These are phyloP conservation scores for Hypoxylon lienhwacheense DNA, from an alignment of 495 filamentous ascomycete genomes.

Conservation along the genomic window DNA sequence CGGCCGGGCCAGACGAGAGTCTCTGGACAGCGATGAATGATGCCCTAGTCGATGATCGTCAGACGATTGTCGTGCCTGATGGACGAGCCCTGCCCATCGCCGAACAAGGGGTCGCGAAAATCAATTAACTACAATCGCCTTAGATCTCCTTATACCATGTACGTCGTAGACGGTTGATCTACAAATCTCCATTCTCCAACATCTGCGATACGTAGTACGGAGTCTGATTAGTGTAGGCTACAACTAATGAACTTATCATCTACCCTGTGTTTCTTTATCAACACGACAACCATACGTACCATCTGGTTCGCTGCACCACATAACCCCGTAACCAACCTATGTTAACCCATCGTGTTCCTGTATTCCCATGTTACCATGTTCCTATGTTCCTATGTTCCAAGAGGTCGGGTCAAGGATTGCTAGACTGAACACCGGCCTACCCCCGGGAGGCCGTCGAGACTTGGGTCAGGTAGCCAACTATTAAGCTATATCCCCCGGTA, in stretches of 20 bases:
- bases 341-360: too few relatives aligned
- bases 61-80: neutral
- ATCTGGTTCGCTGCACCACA: too few relatives aligned
- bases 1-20: slow-evolving; percentile 9
- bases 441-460: slow-evolving; percentile 11
- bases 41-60: neutral
- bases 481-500: slow-evolving; percentile 12
- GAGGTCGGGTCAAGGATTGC: slow-evolving; percentile 20
- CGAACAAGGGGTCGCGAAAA: neutral
- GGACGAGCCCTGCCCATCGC: neutral
- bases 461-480: slow-evolving; percentile 5
- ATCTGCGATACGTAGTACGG: too few relatives aligned
- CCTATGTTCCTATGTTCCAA: slow-evolving; percentile 18
- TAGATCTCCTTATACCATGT: slow-evolving; percentile 2
- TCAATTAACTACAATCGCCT: too few relatives aligned
- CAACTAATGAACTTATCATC: too few relatives aligned
- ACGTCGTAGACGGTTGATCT: slow-evolving; percentile 1
- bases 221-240: too few relatives aligned
- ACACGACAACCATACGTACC: slow-evolving; percentile 5
- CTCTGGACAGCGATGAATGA: slow-evolving; percentile 15
- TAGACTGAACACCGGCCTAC: slow-evolving; percentile 17
- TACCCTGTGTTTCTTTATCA: too few relatives aligned
- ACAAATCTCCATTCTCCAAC: too few relatives aligned
- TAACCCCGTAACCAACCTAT: too few relatives aligned
- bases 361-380: neutral